A percentile compares a stretch with the other conserved stretches of the same genome.
phyloP scores from a whole-genome alignment of 108 stramenopile species.

The Stephanodiscus triporus region DNA sequence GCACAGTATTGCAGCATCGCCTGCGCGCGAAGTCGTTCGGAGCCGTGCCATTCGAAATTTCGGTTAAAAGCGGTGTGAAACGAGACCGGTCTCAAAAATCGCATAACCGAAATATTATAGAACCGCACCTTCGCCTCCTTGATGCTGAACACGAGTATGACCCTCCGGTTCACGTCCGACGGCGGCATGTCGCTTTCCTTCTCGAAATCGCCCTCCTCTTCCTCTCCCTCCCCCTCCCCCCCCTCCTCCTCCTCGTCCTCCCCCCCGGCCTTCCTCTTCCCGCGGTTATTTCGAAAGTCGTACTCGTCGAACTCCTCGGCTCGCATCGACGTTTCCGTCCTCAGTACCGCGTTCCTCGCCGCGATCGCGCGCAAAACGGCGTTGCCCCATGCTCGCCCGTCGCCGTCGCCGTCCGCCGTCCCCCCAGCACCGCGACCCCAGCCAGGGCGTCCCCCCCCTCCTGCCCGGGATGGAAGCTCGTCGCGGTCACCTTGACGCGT shows the following conservation, averaged over 20 bases:
- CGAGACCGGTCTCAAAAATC: too few species aligned
- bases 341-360: conserved; percentile 51
- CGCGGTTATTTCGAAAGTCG: conserved; percentile 62
- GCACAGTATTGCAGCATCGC: conserved; percentile 84
- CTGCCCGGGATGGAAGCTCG: conserved; percentile 61
- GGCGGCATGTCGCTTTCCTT: conserved; percentile 47
- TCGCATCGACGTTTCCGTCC: conserved; percentile 78
- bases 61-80: too few species aligned
- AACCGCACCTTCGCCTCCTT: conserved; percentile 67
- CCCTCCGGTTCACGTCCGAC: conserved; percentile 66
- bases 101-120: too few species aligned
- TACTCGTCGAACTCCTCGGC: conserved; percentile 79
- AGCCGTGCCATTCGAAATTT: too few species aligned
- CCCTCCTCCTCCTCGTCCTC: background rate
- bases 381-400: conserved; percentile 27
- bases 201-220: conserved; percentile 19
- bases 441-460: too few species aligned
- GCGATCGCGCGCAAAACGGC: conserved; percentile 42
- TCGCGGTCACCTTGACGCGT: conserved; percentile 52
- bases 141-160: conserved; percentile 79
- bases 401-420: background rate
- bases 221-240: conserved; percentile 26
- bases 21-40: too few species aligned
- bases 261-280: conserved; percentile 21
- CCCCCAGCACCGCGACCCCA: background rate